phyloP scores from a whole-genome alignment of 1,139 yeast genomes.

The Taphrina confusa region DNA sequence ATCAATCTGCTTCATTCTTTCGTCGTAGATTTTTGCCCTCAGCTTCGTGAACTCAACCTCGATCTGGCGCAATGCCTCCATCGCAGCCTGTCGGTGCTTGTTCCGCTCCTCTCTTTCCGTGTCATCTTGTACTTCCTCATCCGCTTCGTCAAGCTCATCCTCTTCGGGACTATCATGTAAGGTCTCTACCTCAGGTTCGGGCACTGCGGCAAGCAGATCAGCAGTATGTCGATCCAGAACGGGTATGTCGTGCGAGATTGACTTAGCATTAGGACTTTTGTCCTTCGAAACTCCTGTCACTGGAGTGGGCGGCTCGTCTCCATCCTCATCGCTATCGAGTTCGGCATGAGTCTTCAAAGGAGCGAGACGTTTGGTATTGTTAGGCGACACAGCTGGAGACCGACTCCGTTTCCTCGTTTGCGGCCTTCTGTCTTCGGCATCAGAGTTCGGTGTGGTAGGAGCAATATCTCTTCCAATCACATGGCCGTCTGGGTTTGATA shows the following conservation, averaged over 20 bases:
- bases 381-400: conserved; percentile 14
- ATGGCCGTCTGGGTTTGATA: background rate
- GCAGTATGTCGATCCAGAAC: background rate
- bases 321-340: conserved; percentile 42
- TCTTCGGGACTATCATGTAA: conserved; percentile 5
- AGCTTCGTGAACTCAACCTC: conserved; percentile 23
- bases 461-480: background rate
- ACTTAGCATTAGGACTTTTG: too few species aligned
- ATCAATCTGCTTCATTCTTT: conserved; percentile 13
- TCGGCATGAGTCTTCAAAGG: conserved; percentile 16
- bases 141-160: conserved; percentile 23
- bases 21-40: conserved; percentile 1
- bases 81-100: conserved; percentile 27
- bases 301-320: conserved; percentile 38
- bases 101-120: conserved; percentile 25
- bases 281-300: conserved; percentile 36
- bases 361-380: conserved; percentile 21
- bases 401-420: conserved; percentile 17
- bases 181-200: conserved; percentile 40
- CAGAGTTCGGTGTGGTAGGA: background rate
- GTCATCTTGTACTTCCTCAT: conserved; percentile 33
- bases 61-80: conserved; percentile 25
- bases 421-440: too few species aligned
- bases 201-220: conserved; percentile 41
- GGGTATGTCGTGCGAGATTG: background rate